Base-by-base conservation (phyloP, 345 rosid species). In the Acer yangbiense region DNA sequence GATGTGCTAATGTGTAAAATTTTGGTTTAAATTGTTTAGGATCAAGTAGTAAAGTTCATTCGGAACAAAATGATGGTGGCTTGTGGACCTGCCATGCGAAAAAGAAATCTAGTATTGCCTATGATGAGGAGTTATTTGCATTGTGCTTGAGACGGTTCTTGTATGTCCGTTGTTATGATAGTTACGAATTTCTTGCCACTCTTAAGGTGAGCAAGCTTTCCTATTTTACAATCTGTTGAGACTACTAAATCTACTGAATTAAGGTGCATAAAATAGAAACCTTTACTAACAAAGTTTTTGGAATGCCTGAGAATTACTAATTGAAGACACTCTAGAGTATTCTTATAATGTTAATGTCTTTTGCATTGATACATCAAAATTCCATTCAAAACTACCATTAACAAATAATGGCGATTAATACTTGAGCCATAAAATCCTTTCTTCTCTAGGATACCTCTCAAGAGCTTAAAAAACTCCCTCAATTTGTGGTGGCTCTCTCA, bases 151-250 rank as follows among this genome's bases (percentile, higher is more conserved):
- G 78, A 71, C 86, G 87, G 65, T 91, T 94, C 83, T 72, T 85
- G 32, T 90, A 89, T 72, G 80, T 87, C 46, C 89, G 90, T 12
- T 94, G 98, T 60, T 90, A 92, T 50, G 90, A 90, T 75, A 89
- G 84, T 79, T 85, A 79, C 29, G 86, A 94, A 71, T 86, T 94
- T 83, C 86, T 94, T 68, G 88, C 94, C 9, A 81, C 85, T 79
- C 90, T 93, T 75, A 93, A 93, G 95, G 98, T 93, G 72, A 76
- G 72, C 2, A 17, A 55, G 29, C 43, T 27, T 69, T 72, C 43
- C 46, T 58, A 2, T 29, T 48, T 72, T 66, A 62, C 69, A 1
- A 75, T 7, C 16, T 43, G 46, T 43, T 43, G 46, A 43, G 46
- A 43, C 10, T 43, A 6, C 46, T 43, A 43, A 7, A 43, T 43